A percentile compares a stretch with the other conserved stretches of the same genome.
Evolutionary conservation across 2,329 filamentous ascomycete species (phyloP).

Genomic region (Ascosphaera apis): DNA sequence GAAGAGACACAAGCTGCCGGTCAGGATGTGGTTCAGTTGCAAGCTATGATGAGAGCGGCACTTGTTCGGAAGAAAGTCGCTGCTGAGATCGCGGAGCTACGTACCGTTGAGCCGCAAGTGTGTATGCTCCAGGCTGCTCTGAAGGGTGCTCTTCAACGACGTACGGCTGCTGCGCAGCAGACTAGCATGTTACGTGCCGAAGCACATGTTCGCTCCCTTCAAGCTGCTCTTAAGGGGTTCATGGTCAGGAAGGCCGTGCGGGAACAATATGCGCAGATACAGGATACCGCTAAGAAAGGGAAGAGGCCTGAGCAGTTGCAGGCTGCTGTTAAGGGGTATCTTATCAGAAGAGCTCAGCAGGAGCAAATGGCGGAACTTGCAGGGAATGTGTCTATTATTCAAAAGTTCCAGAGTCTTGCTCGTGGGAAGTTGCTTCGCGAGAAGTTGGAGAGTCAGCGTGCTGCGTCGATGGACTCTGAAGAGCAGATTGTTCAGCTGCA

Average conservation of each 20-base stretch:
- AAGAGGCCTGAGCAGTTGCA: slow-evolving; percentile 18
- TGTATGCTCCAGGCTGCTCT: slow-evolving; percentile 28
- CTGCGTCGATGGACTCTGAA: slow-evolving; percentile 45
- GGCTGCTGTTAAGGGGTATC: slow-evolving; percentile 23
- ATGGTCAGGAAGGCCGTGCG: slow-evolving; percentile 29
- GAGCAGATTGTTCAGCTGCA: slow-evolving; percentile 49
- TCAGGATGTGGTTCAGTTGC: slow-evolving; percentile 32
- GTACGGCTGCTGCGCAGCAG: slow-evolving; percentile 34
- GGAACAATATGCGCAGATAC: slow-evolving; percentile 14
- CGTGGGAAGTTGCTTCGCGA: slow-evolving; percentile 20
- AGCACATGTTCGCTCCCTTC: slow-evolving; percentile 36
- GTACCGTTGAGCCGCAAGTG: neutral
- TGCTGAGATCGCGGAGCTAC: neutral
- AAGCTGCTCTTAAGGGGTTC: slow-evolving; percentile 29
- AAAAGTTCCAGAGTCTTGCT: slow-evolving; percentile 17
- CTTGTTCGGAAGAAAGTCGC: neutral
- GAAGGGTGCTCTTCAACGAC: slow-evolving; percentile 28
- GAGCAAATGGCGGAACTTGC: slow-evolving; percentile 12
- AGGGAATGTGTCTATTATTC: slow-evolving; percentile 11
- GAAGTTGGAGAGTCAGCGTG: slow-evolving; percentile 30
- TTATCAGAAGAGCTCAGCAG: slow-evolving; percentile 13
- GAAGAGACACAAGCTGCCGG: slow-evolving; percentile 39
- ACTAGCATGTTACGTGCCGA: slow-evolving; percentile 32
- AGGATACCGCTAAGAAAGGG: slow-evolving; percentile 27
- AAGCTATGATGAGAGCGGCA: slow-evolving; percentile 31